These are phyloP conservation scores for Acorus gramineus DNA, from an alignment of 106 monocot genomes.

Conservation along the genomic window DNA sequence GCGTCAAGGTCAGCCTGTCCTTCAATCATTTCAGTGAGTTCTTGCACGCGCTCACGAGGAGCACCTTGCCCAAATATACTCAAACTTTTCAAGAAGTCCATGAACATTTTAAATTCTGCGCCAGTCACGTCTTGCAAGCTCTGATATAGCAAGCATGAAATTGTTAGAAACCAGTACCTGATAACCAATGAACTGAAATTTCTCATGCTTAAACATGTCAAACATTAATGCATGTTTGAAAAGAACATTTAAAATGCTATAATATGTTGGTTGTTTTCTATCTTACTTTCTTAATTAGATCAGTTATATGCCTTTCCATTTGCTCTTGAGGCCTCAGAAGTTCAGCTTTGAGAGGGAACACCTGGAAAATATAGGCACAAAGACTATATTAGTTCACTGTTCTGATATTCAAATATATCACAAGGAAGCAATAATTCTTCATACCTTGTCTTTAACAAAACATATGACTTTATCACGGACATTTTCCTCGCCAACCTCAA, in stretches of 20 bases:
- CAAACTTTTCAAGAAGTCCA: constrained; percentile 89
- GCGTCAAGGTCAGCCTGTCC: constrained; percentile 94
- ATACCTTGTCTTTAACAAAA: constrained; percentile 94
- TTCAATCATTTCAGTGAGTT: constrained; percentile 93
- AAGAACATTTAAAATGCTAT: background rate
- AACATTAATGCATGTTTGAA: background rate
- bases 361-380: constrained; percentile 23
- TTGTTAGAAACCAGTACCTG: background rate
- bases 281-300: constrained; percentile 87
- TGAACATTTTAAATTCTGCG: constrained; percentile 91
- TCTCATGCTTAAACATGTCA: background rate
- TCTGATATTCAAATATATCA: background rate
- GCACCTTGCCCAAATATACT: constrained; percentile 78
- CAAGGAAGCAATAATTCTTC: background rate
- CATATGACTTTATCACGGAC: constrained; percentile 89
- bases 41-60: constrained; percentile 72
- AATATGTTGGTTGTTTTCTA: background rate
- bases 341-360: constrained; percentile 93
- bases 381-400: too few relatives aligned
- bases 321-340: constrained; percentile 86
- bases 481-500: constrained; percentile 66
- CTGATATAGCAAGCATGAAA: constrained; percentile 22
- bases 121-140: constrained; percentile 97
- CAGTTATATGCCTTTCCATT: constrained; percentile 94
- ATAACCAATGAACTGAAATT: background rate